These are phyloP conservation scores for Spergularia bocconei DNA, from an alignment of 148 eudicot genomes.

Conservation along the genomic window DNA sequence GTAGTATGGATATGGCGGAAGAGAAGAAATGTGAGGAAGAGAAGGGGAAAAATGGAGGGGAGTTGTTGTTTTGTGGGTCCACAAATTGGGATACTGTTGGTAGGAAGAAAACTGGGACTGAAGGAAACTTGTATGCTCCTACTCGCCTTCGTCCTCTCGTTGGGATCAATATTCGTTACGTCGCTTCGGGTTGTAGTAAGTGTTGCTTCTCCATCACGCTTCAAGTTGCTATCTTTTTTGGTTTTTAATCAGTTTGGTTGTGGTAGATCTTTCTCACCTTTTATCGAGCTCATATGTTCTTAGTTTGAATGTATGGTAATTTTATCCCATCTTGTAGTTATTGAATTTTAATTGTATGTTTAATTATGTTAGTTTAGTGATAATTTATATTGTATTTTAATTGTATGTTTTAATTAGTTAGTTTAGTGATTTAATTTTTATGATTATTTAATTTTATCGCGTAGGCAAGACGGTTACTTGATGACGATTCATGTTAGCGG, in stretches of 20 bases:
- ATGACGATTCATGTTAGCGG: too few species aligned
- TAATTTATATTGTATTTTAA: background rate
- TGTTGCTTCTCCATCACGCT: background rate
- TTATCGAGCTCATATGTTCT: too few species aligned
- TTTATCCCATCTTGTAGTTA: background rate
- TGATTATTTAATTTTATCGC: too few species aligned
- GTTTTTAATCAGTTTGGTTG: background rate
- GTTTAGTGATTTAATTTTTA: background rate
- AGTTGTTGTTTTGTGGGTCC: slow-evolving; percentile 79
- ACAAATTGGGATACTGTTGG: slow-evolving; percentile 88
- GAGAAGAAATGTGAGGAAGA: slow-evolving; percentile 47
- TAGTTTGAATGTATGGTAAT: too few species aligned
- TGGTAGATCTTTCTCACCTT: too few species aligned
- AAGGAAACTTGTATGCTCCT: slow-evolving; percentile 66
- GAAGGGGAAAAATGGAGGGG: slow-evolving; percentile 63
- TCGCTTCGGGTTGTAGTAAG: slow-evolving; percentile 85
- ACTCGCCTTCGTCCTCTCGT: slow-evolving; percentile 87
- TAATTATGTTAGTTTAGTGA: background rate
- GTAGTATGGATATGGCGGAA: slow-evolving; percentile 41
- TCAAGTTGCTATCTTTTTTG: background rate
- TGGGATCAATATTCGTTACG: slow-evolving; percentile 71
- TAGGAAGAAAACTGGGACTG: slow-evolving; percentile 44
- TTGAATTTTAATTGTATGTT: background rate
- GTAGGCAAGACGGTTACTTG: too few species aligned
- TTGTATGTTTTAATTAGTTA: background rate